A percentile compares a stretch with the other conserved stretches of the same genome.
Conservation (phyloP, 2,329 filamentous ascomycete species). For the Pseudocercospora fijiensis region DNA sequence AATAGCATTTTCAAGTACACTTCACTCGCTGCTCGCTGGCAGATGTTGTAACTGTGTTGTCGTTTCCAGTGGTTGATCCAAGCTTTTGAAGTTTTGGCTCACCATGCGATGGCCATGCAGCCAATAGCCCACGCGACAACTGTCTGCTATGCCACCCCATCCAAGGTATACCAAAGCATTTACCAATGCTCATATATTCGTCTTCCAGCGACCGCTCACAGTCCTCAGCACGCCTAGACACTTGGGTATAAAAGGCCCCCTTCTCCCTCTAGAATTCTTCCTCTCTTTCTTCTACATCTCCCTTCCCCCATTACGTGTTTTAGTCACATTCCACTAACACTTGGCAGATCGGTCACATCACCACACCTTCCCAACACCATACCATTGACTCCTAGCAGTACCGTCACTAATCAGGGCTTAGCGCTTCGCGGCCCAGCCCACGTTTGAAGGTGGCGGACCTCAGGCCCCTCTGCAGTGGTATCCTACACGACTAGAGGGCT, state of each 20-base stretch:
- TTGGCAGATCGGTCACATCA: not conserved
- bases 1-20: too few relatives aligned
- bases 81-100: not conserved
- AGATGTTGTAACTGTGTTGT: not conserved
- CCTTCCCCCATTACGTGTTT: not conserved
- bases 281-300: not conserved
- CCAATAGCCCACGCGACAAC: not conserved
- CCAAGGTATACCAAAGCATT: not conserved
- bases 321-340: not conserved
- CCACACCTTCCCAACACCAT: not conserved
- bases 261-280: not conserved
- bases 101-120: not conserved
- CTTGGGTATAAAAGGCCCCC: not conserved
- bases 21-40: not conserved
- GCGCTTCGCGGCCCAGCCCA: not conserved
- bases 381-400: not conserved
- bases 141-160: not conserved
- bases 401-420: not conserved
- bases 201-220: not conserved
- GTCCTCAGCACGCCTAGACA: not conserved
- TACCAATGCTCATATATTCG: not conserved
- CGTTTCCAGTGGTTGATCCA: not conserved
- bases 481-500: not conserved
- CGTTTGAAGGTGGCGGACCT: not conserved
- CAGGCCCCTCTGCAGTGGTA: not conserved